These are phyloP conservation scores for Colletotrichum eleusines DNA, from an alignment of 2,329 filamentous ascomycete genomes.

Conservation along the genomic window DNA sequence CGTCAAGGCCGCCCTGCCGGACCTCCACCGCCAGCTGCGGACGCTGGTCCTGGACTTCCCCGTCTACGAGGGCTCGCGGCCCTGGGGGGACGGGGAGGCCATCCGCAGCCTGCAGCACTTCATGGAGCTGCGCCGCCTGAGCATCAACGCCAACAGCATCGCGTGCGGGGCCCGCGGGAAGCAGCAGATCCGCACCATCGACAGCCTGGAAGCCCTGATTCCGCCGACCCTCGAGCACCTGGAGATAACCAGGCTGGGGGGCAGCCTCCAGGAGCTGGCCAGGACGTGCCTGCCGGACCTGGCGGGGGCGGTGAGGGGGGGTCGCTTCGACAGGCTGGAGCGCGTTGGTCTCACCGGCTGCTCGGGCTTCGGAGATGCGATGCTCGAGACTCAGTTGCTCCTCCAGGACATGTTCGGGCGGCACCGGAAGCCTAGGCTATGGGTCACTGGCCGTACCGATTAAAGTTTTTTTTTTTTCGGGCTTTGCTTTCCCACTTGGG, in stretches of 20 bases:
- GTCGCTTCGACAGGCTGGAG: neutral
- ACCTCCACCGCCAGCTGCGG: constrained; percentile 13
- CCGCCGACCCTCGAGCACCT: constrained; percentile 1
- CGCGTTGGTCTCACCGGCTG: neutral
- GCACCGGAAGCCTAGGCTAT: neutral
- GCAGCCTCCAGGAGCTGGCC: neutral
- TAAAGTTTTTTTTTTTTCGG: no score
- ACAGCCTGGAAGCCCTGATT: neutral
- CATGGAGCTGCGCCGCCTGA: neutral
- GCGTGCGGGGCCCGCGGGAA: no score
- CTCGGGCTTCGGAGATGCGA: neutral
- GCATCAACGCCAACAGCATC: constrained; percentile 13
- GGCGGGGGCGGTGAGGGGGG: neutral
- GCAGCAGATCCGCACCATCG: neutral
- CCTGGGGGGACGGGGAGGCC: neutral
- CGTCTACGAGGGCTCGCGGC: neutral
- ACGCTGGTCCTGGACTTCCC: constrained; percentile 3
- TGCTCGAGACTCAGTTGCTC: no score
- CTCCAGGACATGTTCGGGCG: neutral
- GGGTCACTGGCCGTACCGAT: neutral
- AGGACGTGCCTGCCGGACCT: neutral
- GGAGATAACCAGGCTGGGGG: neutral
- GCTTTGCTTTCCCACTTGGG: neutral
- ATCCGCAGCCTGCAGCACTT: neutral
- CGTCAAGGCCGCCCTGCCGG: neutral